Conservation (phyloP, 345 rosid species). For the Dipteronia dyeriana region DNA sequence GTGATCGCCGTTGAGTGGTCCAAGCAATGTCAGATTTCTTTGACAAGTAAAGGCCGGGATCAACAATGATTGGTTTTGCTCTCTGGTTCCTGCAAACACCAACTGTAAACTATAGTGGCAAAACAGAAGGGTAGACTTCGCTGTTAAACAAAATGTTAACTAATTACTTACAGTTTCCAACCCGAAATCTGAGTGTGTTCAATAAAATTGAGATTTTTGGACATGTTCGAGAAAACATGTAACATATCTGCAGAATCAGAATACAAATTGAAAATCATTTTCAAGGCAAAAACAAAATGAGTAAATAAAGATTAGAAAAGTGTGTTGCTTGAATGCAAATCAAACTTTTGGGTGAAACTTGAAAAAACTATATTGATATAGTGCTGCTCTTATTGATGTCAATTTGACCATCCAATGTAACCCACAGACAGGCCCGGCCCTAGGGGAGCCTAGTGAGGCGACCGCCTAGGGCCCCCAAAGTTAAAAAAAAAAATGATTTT, state of each 20-base stretch:
- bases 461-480: too few species aligned
- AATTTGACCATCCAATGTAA: not conserved
- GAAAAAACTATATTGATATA: not conserved
- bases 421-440: not conserved
- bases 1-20: constrained; percentile 87
- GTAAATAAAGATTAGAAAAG: not conserved
- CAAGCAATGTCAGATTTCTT: constrained; percentile 83
- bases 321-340: not conserved
- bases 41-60: constrained; percentile 91
- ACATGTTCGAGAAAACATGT: constrained; percentile 74
- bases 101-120: not conserved
- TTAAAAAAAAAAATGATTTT: too few species aligned
- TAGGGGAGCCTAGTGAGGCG: too few species aligned
- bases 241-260: constrained; percentile 61
- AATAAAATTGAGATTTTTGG: constrained; percentile 75
- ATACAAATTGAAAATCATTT: constrained; percentile 20
- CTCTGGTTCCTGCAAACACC: constrained; percentile 66
- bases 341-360: not conserved
- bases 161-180: constrained; percentile 85
- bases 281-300: not conserved
- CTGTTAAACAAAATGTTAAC: constrained; percentile 1
- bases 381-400: not conserved
- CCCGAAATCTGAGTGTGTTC: constrained; percentile 79
- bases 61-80: constrained; percentile 83
- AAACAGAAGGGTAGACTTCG: not conserved